Evolutionary conservation across 768 basidiomycete species (phyloP).

Genomic region (Cubamyces lactineus): DNA sequence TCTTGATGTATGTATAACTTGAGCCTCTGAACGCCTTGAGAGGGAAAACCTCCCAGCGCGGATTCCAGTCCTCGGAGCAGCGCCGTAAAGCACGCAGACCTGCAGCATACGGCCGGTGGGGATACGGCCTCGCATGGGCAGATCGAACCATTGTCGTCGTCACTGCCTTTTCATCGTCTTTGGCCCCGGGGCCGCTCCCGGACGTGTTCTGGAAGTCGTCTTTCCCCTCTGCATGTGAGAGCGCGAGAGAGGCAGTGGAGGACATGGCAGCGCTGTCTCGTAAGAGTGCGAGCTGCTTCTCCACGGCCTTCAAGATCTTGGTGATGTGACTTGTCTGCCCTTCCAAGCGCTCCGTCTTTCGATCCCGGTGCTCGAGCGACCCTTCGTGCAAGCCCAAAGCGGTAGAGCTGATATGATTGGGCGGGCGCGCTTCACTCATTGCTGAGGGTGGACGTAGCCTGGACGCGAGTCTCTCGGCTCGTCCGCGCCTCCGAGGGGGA

Average conservation of each 20-base stretch:
- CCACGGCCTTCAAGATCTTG: slow-evolving; percentile 1
- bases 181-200: not conserved
- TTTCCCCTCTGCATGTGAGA: not conserved
- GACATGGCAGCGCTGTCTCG: not conserved
- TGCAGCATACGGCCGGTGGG: slow-evolving; percentile 17
- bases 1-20: slow-evolving; percentile 21
- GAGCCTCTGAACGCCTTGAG: slow-evolving; percentile 30
- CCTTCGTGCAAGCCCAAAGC: not conserved
- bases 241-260: not conserved
- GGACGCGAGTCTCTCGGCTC: too few species aligned
- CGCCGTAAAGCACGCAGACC: slow-evolving; percentile 15
- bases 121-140: slow-evolving; percentile 9
- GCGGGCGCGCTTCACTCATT: too few species aligned
- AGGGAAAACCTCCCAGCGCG: slow-evolving; percentile 27
- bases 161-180: not conserved
- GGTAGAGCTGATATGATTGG: not conserved
- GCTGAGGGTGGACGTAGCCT: too few species aligned
- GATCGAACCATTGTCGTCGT: not conserved
- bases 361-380: not conserved
- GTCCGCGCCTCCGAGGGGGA: too few species aligned
- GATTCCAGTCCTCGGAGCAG: slow-evolving; percentile 20
- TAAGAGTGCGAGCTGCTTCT: not conserved
- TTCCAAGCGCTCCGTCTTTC: not conserved
- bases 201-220: not conserved
- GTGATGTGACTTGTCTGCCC: slow-evolving; percentile 1